Evolutionary conservation across 208 protist genomes (phyloP).

Genomic region (Strigomonas oncopelti): DNA sequence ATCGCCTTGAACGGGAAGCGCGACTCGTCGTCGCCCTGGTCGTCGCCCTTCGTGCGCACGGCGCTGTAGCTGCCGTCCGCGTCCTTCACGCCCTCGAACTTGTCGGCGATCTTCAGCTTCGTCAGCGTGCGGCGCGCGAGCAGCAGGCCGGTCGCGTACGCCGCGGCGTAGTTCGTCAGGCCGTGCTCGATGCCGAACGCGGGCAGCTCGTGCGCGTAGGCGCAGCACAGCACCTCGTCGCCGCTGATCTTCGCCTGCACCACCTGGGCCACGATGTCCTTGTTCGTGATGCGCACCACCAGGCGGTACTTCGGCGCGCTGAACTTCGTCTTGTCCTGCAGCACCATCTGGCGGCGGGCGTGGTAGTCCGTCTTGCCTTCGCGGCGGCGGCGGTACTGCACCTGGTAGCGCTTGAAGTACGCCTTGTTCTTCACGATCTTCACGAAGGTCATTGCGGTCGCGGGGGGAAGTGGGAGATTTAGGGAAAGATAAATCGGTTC

Average conservation of each 20-base stretch:
- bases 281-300: slow-evolving; percentile 97
- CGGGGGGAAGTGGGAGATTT: neutral
- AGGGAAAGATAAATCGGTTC: neutral
- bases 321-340: slow-evolving; percentile 99
- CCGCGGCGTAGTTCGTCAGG: slow-evolving; percentile 98
- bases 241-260: slow-evolving; percentile 94
- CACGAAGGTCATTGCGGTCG: slow-evolving; percentile 70
- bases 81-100: slow-evolving; percentile 93
- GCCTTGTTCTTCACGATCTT: slow-evolving; percentile 91
- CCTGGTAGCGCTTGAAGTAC: slow-evolving; percentile 99
- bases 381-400: slow-evolving; percentile 95
- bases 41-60: slow-evolving; percentile 69
- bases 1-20: slow-evolving; percentile 66
- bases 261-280: slow-evolving; percentile 97
- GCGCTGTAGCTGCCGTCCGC: slow-evolving; percentile 82
- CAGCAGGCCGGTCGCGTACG: slow-evolving; percentile 97
- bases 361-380: slow-evolving; percentile 99
- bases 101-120: slow-evolving; percentile 92
- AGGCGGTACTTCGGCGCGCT: slow-evolving; percentile 98
- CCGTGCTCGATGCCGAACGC: slow-evolving; percentile 95
- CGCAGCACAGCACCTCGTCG: slow-evolving; percentile 92
- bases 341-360: slow-evolving; percentile 93
- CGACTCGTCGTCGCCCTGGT: slow-evolving; percentile 81
- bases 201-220: slow-evolving; percentile 98
- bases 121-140: slow-evolving; percentile 94